Base-by-base conservation (phyloP, 2,329 filamentous ascomycete species). In the Ascochyta lentis region DNA sequence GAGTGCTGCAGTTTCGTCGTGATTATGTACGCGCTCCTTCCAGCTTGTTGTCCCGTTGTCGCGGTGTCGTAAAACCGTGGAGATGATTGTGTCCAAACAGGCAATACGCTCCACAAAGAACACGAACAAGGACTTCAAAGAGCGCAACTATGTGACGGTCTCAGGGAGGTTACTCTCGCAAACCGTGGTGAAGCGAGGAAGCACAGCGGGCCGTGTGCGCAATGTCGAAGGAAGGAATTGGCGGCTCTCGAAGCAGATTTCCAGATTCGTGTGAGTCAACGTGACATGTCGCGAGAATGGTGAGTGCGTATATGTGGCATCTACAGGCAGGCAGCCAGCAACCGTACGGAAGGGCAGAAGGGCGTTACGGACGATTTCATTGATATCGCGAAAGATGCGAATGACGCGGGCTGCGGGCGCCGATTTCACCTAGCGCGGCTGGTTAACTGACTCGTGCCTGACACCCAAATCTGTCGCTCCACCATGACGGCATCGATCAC, bases 11-110 rank as follows among this genome's bases (percentile, higher is more conserved):
- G 26, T 22, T 26, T 26, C 12, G 52, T 48, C 47, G 41, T 49
- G 40, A 33, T 58, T 60, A 60, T 64, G 58, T 64, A 64, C 35
- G 49, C 24, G 39, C 26, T 22, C 37, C 19, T 24, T 47, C 40
- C 46, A 39, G 54, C 59, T 63, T 63, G 60, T 55, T 52, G 51
- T 51, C 40, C 52, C 49, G 53, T 61, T 63, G 55, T 63, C 43
- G 59, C 44, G 37, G 54, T 55, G 63, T 52, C 40, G 52, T 52
- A 52, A 57, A 58, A 59, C 39, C 40, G 54, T 42, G 37, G 19
- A 26, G 39, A 22, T 47, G 51, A 55, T 63, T 63, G 57, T 51
- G 34, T 44, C 48, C 56, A 64, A 64, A 60, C 63, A 60, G 54
- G 40, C 38, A 42, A 46, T 34, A 40, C 34, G 42, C 47, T 31